phyloP scores from a whole-genome alignment of 1,284 basidiomycete genomes.

The Naganishia sp. region DNA sequence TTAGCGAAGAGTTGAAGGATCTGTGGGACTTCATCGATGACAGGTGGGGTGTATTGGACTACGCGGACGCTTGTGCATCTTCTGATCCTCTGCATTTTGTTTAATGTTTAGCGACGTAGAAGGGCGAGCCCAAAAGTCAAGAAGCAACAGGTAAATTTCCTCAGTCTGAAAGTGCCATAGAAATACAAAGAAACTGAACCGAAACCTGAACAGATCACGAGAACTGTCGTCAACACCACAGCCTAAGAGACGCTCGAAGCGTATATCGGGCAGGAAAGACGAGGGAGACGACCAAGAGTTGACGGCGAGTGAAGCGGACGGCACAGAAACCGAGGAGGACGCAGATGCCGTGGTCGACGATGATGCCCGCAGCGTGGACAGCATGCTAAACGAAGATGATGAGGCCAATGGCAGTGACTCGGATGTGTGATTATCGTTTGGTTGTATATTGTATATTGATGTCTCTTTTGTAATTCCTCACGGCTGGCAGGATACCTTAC shows the following conservation, averaged over 20 bases:
- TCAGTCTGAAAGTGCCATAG: no score
- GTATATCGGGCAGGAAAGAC: conserved; percentile 9
- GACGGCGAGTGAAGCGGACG: conserved; percentile 5
- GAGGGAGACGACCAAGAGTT: conserved; percentile 26
- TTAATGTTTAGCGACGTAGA: conserved; percentile 30
- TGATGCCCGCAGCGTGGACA: conserved; percentile 36
- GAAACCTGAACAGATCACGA: not conserved
- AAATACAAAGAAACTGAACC: not conserved
- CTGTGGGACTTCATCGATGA: conserved; percentile 51
- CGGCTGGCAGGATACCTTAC: not conserved
- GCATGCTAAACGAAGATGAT: conserved; percentile 36
- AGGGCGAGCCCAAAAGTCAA: conserved; percentile 9
- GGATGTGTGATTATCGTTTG: not conserved
- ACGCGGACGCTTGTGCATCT: not conserved
- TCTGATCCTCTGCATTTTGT: not conserved
- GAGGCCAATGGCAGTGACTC: conserved; percentile 23
- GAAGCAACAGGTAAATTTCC: conserved; percentile 24
- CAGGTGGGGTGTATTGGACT: conserved; percentile 39
- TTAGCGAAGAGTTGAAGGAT: conserved; percentile 39
- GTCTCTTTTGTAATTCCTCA: not conserved
- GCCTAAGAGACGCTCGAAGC: conserved; percentile 2
- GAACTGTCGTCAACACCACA: conserved; percentile 14
- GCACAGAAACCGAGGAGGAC: conserved; percentile 1
- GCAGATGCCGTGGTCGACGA: conserved; percentile 18
- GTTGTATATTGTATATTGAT: conserved; percentile 3